Conservation (phyloP, 2,329 filamentous ascomycete genomes). For the Myriosclerotinia scirpicola region DNA sequence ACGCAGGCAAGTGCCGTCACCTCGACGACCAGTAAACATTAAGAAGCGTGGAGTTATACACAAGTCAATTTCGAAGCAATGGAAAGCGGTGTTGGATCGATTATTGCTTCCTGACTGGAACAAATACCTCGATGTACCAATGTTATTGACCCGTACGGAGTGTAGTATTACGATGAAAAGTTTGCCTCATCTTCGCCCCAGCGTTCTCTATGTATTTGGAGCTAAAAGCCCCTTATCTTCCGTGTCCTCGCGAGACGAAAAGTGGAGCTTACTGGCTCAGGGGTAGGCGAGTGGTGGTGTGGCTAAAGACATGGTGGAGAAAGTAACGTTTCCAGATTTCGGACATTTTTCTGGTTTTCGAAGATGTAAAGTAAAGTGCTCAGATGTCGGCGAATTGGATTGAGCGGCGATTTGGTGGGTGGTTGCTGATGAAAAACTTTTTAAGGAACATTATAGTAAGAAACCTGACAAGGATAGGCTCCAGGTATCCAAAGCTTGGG, state of each 20-base stretch:
- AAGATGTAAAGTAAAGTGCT: too few species aligned
- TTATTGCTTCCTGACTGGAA: conserved; percentile 20
- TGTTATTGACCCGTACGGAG: conserved; percentile 68
- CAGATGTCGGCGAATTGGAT: not conserved
- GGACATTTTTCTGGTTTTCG: too few species aligned
- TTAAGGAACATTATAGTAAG: not conserved
- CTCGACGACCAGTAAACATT: conserved; percentile 80
- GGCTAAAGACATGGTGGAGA: too few species aligned
- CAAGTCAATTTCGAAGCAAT: conserved; percentile 54
- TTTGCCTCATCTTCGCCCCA: conserved; percentile 62
- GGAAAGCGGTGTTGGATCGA: conserved; percentile 47
- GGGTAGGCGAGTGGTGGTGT: conserved; percentile 50
- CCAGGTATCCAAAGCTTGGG: not conserved
- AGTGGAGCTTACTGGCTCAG: conserved; percentile 61
- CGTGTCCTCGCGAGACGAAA: conserved; percentile 54
- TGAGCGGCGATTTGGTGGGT: not conserved
- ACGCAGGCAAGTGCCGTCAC: too few species aligned
- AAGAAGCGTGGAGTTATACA: conserved; percentile 79
- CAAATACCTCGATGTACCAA: conserved; percentile 42
- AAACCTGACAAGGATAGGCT: not conserved
- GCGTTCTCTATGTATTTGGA: conserved; percentile 60
- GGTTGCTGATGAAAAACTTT: not conserved
- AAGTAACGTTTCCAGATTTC: too few species aligned
- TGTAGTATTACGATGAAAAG: conserved; percentile 49
- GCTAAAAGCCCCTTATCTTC: conserved; percentile 60